Percentiles rank a stretch among this genome's conserved stretches.
These are phyloP conservation scores for Macaranga tanarius DNA, from an alignment of 441 rosid genomes.

Conservation along the genomic window DNA sequence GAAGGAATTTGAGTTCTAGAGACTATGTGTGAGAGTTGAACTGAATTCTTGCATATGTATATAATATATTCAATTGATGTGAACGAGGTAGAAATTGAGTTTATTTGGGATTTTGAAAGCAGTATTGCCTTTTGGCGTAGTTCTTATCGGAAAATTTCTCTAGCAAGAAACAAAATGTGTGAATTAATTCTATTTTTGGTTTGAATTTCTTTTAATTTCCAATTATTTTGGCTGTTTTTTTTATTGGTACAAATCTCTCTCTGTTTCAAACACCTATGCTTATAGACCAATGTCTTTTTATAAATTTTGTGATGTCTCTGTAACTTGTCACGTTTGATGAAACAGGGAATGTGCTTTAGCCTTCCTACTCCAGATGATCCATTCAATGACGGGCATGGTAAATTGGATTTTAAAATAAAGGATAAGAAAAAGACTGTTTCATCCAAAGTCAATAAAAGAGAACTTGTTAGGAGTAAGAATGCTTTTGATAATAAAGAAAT, in stretches of 20 bases:
- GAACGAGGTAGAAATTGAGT: no score
- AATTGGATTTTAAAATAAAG: conserved; percentile 30
- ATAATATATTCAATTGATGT: no score
- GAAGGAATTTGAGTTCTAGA: no score
- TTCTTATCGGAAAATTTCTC: no score
- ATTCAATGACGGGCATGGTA: conserved; percentile 59
- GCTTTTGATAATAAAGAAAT: conserved; percentile 21
- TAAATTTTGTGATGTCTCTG: neutral
- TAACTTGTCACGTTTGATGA: conserved; percentile 15
- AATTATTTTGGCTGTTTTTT: neutral
- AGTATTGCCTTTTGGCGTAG: no score
- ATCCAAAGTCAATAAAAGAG: conserved; percentile 16
- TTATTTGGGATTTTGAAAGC: no score
- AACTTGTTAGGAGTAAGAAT: conserved; percentile 22
- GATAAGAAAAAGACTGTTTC: conserved; percentile 27
- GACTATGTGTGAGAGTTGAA: no score
- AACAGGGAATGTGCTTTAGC: conserved; percentile 91
- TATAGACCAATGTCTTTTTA: neutral
- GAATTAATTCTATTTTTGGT: neutral
- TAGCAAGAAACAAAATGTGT: neutral
- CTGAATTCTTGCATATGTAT: no score
- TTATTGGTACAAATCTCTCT: neutral
- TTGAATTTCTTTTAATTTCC: neutral
- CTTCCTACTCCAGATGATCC: conserved; percentile 85
- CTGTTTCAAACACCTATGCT: neutral